Percentiles rank a stretch among this genome's conserved stretches.
Evolutionary conservation across 2,329 filamentous ascomycete species (phyloP).

Genomic region (Xylaria sp.): DNA sequence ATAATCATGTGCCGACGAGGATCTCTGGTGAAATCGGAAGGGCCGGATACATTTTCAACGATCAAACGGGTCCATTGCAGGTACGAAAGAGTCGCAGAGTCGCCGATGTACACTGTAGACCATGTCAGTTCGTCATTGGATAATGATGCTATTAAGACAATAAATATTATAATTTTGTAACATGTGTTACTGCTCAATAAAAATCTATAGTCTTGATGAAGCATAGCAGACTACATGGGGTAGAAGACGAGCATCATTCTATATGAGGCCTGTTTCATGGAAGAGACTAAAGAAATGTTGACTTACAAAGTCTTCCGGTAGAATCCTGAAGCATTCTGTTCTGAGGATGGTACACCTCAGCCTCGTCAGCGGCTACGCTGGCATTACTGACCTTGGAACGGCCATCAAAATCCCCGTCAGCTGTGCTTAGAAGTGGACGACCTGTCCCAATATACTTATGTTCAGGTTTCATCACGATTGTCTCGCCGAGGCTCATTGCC

Average conservation of each 20-base stretch:
- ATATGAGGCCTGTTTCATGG: background rate
- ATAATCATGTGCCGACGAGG: slow-evolving; percentile 66
- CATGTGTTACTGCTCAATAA: background rate
- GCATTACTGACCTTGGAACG: slow-evolving; percentile 53
- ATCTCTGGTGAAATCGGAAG: slow-evolving; percentile 67
- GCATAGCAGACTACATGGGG: too few relatives aligned
- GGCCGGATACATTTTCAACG: slow-evolving; percentile 64
- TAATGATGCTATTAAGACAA: background rate
- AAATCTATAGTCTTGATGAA: background rate
- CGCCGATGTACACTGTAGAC: slow-evolving; percentile 67
- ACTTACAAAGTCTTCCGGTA: slow-evolving; percentile 65
- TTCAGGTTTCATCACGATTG: slow-evolving; percentile 35
- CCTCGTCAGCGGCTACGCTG: slow-evolving; percentile 64
- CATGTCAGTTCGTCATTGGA: slow-evolving; percentile 19
- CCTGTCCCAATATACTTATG: slow-evolving; percentile 37
- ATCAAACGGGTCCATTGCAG: slow-evolving; percentile 69
- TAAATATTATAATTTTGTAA: background rate
- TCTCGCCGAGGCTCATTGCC: slow-evolving; percentile 35
- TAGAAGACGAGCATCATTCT: background rate
- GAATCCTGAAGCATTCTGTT: slow-evolving; percentile 69
- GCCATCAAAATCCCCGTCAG: slow-evolving; percentile 48
- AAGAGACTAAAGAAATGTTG: background rate
- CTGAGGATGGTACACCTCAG: slow-evolving; percentile 63
- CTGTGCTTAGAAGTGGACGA: slow-evolving; percentile 35
- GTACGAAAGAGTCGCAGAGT: slow-evolving; percentile 70